A percentile compares a stretch with the other conserved stretches of the same genome.
Evolutionary conservation across 2,329 filamentous ascomycete genomes (phyloP).

Genomic region (Penicillium corylophilum): DNA sequence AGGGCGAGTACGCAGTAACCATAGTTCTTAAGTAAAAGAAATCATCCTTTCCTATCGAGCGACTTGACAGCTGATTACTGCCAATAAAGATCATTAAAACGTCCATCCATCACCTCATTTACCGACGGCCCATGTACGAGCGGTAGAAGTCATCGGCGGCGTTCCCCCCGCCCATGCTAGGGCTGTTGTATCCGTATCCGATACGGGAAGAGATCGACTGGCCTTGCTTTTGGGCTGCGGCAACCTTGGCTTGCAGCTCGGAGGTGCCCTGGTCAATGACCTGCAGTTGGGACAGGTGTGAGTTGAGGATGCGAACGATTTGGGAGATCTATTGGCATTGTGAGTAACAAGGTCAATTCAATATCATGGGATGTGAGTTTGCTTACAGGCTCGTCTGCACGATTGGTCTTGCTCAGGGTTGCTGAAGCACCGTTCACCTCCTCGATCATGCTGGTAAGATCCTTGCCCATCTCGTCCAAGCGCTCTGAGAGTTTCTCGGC

Average conservation of each 20-base stretch:
- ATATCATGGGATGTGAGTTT: constrained; percentile 14
- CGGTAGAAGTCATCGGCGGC: constrained; percentile 87
- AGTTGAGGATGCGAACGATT: constrained; percentile 92
- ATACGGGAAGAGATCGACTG: constrained; percentile 51
- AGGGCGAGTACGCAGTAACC: constrained; percentile 1
- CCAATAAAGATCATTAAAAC: constrained; percentile 21
- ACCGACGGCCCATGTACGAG: constrained; percentile 77
- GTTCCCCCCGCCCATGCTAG: constrained; percentile 51
- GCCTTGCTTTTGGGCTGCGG: constrained; percentile 75
- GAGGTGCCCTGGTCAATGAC: constrained; percentile 86
- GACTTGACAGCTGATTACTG: constrained; percentile 26
- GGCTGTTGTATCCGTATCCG: constrained; percentile 37
- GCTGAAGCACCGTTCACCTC: constrained; percentile 95
- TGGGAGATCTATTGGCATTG: constrained; percentile 68
- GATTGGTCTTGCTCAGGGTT: constrained; percentile 82
- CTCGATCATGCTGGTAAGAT: constrained; percentile 93
- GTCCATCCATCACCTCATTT: constrained; percentile 31
- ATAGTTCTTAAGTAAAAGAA: background rate
- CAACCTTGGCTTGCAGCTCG: constrained; percentile 77
- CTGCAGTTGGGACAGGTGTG: constrained; percentile 86
- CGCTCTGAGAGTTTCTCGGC: constrained; percentile 90
- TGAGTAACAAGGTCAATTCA: constrained; percentile 12
- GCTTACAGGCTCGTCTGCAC: constrained; percentile 82
- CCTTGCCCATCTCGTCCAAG: constrained; percentile 89
- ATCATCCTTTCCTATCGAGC: constrained; percentile 2